Evolutionary conservation across 768 basidiomycete genomes (phyloP).

Genomic region (Hericium alpestre): DNA sequence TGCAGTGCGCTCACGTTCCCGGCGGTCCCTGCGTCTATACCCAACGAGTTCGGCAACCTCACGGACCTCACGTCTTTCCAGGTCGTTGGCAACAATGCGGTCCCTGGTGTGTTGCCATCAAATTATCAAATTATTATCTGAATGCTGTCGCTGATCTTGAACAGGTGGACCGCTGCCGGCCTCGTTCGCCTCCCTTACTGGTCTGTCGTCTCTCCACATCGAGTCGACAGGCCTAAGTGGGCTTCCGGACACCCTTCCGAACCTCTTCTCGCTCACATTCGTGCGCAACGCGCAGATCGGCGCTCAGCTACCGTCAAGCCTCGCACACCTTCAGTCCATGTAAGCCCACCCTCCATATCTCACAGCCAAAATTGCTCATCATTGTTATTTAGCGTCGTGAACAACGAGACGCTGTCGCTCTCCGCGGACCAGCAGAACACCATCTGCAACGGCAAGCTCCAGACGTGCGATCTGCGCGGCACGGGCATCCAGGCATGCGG

Average conservation of each 20-base stretch:
- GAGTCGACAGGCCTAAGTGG: slow-evolving; percentile 30
- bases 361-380: background rate
- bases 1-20: slow-evolving; percentile 32
- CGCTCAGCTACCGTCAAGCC: slow-evolving; percentile 24
- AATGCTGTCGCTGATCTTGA: background rate
- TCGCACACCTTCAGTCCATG: slow-evolving; percentile 28
- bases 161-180: slow-evolving; percentile 32
- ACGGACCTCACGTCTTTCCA: slow-evolving; percentile 27
- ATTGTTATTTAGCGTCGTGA: slow-evolving; percentile 7
- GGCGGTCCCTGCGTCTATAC: slow-evolving; percentile 34
- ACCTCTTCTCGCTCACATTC: slow-evolving; percentile 26
- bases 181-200: slow-evolving; percentile 27
- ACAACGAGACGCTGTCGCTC: slow-evolving; percentile 9
- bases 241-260: slow-evolving; percentile 25
- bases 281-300: slow-evolving; percentile 32
- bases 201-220: slow-evolving; percentile 29
- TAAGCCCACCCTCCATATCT: slow-evolving; percentile 16
- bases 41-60: slow-evolving; percentile 30
- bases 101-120: slow-evolving; percentile 27
- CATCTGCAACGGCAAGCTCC: slow-evolving; percentile 6
- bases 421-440: slow-evolving; percentile 7
- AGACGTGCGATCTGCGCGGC: slow-evolving; percentile 12
- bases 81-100: slow-evolving; percentile 29
- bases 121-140: background rate
- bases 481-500: slow-evolving; percentile 9